Base-by-base conservation (phyloP, 306 rosid genomes). In the Vigna unguiculata region DNA sequence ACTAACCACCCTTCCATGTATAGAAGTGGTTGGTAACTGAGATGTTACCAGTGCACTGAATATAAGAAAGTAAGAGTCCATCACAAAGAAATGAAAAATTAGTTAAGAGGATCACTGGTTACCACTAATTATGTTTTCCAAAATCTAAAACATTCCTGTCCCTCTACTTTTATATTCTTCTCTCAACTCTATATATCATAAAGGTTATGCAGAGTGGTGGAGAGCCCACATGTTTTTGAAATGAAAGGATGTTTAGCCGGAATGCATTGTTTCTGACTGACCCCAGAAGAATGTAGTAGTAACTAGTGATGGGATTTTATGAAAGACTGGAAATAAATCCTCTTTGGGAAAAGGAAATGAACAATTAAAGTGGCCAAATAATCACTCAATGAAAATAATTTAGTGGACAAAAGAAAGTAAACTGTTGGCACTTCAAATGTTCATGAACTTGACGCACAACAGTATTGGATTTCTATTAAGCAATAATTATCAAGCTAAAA, bases 11-110 rank as follows among this genome's bases (percentile, higher is more conserved):
- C 67, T 76, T 40, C 15, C 34, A 25, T 36, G 22, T 30, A 10
- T n/a, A 34, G 3, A 19, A 75, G 61, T 49, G 52, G 63, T 32
- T 63, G 71, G 51, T 40, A 55, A 72, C 16, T 21, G 63, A 63
- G 45, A 62, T 48, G 15, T 75, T 20, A 48, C 24, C 62, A 48
- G 14, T 20, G 12, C 32, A 43, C 30, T 28, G 57, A 73, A 43
- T 43, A 41, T 4, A n/a, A 11, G 60, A 59, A 55, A 21, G 8
- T 28, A 58, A 17, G 48, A 74, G 36, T 16, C 17, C 54, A 14
- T 20, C 15, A 13, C 43, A 24, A 57, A 40, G 36, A 40, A 54
- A 19, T 38, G 38, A 38, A 72, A 72, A 54, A 22, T 38, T 41
- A 57, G 15, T 45, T 43, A 16, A 36, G 15, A 53, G 21, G 68